Conservation (phyloP, 305 asterid genomes). For the Fraxinus sp. region DNA sequence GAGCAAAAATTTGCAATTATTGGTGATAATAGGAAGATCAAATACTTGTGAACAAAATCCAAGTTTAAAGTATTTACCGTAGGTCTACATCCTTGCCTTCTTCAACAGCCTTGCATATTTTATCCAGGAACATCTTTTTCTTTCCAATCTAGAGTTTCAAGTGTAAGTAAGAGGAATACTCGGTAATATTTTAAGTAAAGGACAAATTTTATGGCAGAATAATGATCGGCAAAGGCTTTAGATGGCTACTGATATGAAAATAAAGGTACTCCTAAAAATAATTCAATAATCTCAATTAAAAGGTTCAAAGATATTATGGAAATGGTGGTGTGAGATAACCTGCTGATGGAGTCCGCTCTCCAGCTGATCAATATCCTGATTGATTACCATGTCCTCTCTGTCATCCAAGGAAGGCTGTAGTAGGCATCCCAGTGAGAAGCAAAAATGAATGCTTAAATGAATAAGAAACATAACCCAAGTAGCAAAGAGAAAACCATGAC, state of each 20-base stretch:
- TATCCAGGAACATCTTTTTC: slow-evolving; percentile 60
- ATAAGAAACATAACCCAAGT: background rate
- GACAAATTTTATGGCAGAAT: slow-evolving; percentile 4
- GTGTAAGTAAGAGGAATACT: slow-evolving; percentile 14
- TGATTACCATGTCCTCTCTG: slow-evolving; percentile 66
- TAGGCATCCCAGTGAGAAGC: slow-evolving; percentile 18
- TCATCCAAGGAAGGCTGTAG: slow-evolving; percentile 80
- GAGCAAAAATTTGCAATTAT: background rate
- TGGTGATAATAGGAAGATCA: slow-evolving; percentile 8
- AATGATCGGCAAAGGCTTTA: background rate
- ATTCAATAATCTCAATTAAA: background rate
- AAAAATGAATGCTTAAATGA: slow-evolving; percentile 5
- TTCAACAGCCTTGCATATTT: slow-evolving; percentile 51
- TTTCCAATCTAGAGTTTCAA: slow-evolving; percentile 48
- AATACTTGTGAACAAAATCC: slow-evolving; percentile 14
- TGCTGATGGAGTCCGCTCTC: slow-evolving; percentile 59
- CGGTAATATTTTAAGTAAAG: background rate
- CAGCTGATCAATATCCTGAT: slow-evolving; percentile 66
- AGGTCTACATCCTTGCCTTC: slow-evolving; percentile 45
- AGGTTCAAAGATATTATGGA: background rate
- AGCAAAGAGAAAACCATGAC: background rate
- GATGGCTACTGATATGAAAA: background rate
- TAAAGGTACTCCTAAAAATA: background rate
- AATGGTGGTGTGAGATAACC: slow-evolving; percentile 41
- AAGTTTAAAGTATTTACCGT: slow-evolving; percentile 44